Percentiles rank a stretch among this genome's conserved stretches.
Conservation (phyloP, 139 green algal species). For the Picochlorum sp. region DNA sequence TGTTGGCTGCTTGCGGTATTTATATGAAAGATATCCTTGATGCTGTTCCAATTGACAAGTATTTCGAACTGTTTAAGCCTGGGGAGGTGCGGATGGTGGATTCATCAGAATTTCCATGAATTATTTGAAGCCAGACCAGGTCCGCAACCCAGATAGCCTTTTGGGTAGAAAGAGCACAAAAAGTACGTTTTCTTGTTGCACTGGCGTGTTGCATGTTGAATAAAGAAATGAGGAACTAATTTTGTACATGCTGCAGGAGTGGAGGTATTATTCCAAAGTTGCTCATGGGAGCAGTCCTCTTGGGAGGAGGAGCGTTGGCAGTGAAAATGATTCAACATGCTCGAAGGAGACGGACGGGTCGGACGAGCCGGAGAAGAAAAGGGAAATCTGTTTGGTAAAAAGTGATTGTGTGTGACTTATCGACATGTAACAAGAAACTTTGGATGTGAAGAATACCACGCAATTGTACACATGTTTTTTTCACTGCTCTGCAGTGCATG, state of each 20-base stretch:
- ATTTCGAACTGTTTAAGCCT: constrained; percentile 91
- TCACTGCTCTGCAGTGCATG: too few species aligned
- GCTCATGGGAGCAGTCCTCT: constrained; percentile 1
- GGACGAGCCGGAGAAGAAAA: constrained; percentile 7
- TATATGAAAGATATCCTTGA: constrained; percentile 84
- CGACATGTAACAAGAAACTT: too few species aligned
- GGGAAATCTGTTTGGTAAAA: constrained; percentile 4
- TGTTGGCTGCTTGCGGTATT: constrained; percentile 83
- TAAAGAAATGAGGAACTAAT: background rate
- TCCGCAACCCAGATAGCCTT: constrained; percentile 7
- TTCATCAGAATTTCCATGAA: constrained; percentile 77
- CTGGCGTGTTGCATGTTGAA: background rate
- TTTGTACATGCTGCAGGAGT: background rate
- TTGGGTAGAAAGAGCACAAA: background rate
- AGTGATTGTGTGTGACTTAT: background rate
- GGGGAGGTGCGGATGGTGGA: constrained; percentile 56
- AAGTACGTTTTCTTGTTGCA: background rate
- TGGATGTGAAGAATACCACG: too few species aligned
- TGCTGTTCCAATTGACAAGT: constrained; percentile 86
- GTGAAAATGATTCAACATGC: background rate
- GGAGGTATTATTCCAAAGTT: constrained; percentile 5
- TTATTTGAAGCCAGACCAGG: constrained; percentile 33
- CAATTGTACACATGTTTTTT: too few species aligned
- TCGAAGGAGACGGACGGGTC: background rate
- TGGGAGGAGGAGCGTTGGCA: constrained; percentile 4